Evolutionary conservation across 1,284 basidiomycete genomes (phyloP), one percentile per base, ranked within the genome.

Genomic region (Erythrobasidium hasegawianum): DNA sequence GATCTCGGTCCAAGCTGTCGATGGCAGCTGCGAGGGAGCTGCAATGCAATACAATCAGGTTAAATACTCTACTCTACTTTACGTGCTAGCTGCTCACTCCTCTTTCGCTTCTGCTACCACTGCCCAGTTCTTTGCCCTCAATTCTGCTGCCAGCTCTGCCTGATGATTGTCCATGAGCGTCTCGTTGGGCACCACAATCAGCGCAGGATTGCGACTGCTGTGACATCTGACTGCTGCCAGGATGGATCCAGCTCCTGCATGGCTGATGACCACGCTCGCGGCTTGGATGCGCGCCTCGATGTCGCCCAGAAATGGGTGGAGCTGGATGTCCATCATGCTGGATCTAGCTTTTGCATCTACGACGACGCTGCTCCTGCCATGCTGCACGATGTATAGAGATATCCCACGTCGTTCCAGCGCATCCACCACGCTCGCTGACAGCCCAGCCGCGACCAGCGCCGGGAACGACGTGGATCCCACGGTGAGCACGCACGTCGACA

Each of bases 161-260:
- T 98, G 95, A 74, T 98, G 95, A 77, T 97, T 89, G 77, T 97
- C 88, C 78, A 95, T 85, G 53, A 98, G 80, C 1, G 87, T 86
- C 33, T 86, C 81, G 75, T 98, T 98, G 11, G 93, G 92, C 1
- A 97, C 86, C 13, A 90, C 88, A 69, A 98, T 86, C 70, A 97
- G 80, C 7, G 59, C 13, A 50, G 58, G 16, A 52, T 33, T 4
- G 11, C 5, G 4, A 33, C 45, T 29, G 38, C 41, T 7, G 53
- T 50, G 1, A 11, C 9, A 45, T 27, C 93, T 82, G 49, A 97
- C 80, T 10, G 88, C 89, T 57, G 94, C 89, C 41, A 97, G 81
- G 72, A 97, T 93, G 1, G 94, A 95, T 8, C 94, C 94, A 11
- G 95, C 89, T 57, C 94, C 94, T 74, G 91, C 94, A 82, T 97